Conservation (phyloP, 768 basidiomycete species). For the Crucibulum laeve region DNA sequence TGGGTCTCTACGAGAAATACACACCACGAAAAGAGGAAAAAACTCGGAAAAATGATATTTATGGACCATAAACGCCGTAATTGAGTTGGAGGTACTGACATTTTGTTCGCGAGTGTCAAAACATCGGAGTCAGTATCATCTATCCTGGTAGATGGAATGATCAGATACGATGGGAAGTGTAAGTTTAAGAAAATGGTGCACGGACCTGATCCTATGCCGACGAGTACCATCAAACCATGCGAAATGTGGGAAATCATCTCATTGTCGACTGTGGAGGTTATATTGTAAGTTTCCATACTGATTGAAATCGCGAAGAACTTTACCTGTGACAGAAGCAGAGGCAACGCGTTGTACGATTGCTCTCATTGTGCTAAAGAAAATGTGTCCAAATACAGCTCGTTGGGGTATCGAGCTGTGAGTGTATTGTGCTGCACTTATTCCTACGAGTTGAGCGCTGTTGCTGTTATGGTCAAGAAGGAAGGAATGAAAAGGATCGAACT, state of each 20-base stretch:
- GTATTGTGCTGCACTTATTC: neutral
- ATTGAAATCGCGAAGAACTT: conserved; percentile 7
- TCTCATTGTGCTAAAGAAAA: conserved; percentile 52
- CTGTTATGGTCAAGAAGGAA: too few relatives aligned
- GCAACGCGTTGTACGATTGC: conserved; percentile 83
- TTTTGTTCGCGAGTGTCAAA: conserved; percentile 73
- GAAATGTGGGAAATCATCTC: conserved; percentile 80
- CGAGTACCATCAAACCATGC: conserved; percentile 82
- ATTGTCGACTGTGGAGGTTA: conserved; percentile 57
- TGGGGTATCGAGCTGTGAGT: neutral
- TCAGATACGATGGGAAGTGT: conserved; percentile 7
- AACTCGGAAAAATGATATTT: conserved; percentile 6
- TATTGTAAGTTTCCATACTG: neutral
- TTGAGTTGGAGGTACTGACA: conserved; percentile 42
- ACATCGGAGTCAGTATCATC: conserved; percentile 81
- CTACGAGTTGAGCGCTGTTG: too few relatives aligned
- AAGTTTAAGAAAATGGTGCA: conserved; percentile 2
- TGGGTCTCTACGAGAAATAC: conserved; percentile 3
- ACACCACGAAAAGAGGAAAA: conserved; percentile 3
- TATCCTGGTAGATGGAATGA: conserved; percentile 30
- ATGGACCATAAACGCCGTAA: conserved; percentile 7
- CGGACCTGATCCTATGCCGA: conserved; percentile 83
- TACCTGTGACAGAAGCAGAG: conserved; percentile 82
- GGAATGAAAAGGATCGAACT: too few relatives aligned
- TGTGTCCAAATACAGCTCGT: neutral